Conservation (phyloP, 495 filamentous ascomycete genomes). For the Aspergillus wentii region DNA sequence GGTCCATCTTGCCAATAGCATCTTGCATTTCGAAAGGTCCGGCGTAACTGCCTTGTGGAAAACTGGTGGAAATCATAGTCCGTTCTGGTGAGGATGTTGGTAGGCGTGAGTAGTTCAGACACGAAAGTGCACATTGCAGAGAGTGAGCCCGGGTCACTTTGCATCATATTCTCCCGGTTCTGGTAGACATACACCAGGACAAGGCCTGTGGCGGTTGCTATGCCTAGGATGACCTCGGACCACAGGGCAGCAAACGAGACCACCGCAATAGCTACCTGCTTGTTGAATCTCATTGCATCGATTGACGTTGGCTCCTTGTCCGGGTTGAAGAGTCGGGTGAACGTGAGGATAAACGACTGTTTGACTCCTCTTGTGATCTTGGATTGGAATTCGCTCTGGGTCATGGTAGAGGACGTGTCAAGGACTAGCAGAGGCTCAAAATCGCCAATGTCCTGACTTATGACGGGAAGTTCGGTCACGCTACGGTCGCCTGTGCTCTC, state of each 20-base stretch:
- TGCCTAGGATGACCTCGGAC: conserved; percentile 28
- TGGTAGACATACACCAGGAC: conserved; percentile 28
- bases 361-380: conserved; percentile 28
- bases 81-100: conserved; percentile 27
- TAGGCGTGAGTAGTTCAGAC: conserved; percentile 28
- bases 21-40: conserved; percentile 25
- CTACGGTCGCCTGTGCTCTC: conserved; percentile 22
- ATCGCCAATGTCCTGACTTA: conserved; percentile 32
- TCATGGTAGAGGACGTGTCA: conserved; percentile 31
- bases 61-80: conserved; percentile 31
- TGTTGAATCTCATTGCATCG: conserved; percentile 17
- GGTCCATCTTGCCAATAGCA: conserved; percentile 31
- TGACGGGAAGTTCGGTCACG: conserved; percentile 31
- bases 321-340: conserved; percentile 33
- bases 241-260: conserved; percentile 27
- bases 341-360: conserved; percentile 31
- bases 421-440: conserved; percentile 27
- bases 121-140: conserved; percentile 39
- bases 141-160: conserved; percentile 36
- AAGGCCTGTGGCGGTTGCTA: conserved; percentile 19
- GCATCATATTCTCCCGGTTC: conserved; percentile 27
- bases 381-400: conserved; percentile 20
- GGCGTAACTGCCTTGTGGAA: conserved; percentile 33
- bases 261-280: conserved; percentile 28
- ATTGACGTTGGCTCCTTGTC: conserved; percentile 19